Conservation (phyloP, 371 early-diverging fungal genomes). For the Rhizopus arrhizus region DNA sequence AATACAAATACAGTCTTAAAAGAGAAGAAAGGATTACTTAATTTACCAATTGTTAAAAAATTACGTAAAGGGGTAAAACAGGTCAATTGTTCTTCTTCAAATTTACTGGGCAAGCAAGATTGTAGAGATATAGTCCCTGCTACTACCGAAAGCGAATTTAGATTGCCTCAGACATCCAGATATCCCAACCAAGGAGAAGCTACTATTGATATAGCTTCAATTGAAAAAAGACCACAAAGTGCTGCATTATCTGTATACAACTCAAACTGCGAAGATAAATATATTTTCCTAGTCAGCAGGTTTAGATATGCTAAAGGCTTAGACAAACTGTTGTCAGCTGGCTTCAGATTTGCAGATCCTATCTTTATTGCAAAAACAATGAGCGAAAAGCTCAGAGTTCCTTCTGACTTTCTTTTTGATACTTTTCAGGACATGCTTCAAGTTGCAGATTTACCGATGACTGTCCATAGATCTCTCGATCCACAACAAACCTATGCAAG, state of each 20-base stretch:
- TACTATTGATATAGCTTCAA: no score
- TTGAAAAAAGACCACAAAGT: neutral
- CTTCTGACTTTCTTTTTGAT: slow-evolving; percentile 39
- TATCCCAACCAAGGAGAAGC: no score
- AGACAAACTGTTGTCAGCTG: slow-evolving; percentile 32
- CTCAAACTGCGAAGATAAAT: slow-evolving; percentile 30
- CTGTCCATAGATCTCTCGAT: slow-evolving; percentile 5
- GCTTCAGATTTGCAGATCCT: slow-evolving; percentile 49
- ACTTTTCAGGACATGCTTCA: slow-evolving; percentile 43
- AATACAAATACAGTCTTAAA: slow-evolving; percentile 30
- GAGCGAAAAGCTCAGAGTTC: slow-evolving; percentile 37
- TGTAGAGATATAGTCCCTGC: no score
- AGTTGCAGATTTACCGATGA: slow-evolving; percentile 22
- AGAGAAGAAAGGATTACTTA: slow-evolving; percentile 1
- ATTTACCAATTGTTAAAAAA: neutral
- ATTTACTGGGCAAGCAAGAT: no score
- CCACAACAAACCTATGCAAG: neutral
- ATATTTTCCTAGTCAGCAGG: slow-evolving; percentile 42
- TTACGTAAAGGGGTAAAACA: neutral
- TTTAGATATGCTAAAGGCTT: slow-evolving; percentile 28
- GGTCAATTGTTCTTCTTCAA: neutral
- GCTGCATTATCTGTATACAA: slow-evolving; percentile 11
- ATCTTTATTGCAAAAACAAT: slow-evolving; percentile 44
- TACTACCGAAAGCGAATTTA: no score
- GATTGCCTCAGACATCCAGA: no score